A percentile compares a stretch with the other conserved stretches of the same genome.
Evolutionary conservation across 345 rosid genomes (phyloP).

Genomic region (Populus ilicifolia): DNA sequence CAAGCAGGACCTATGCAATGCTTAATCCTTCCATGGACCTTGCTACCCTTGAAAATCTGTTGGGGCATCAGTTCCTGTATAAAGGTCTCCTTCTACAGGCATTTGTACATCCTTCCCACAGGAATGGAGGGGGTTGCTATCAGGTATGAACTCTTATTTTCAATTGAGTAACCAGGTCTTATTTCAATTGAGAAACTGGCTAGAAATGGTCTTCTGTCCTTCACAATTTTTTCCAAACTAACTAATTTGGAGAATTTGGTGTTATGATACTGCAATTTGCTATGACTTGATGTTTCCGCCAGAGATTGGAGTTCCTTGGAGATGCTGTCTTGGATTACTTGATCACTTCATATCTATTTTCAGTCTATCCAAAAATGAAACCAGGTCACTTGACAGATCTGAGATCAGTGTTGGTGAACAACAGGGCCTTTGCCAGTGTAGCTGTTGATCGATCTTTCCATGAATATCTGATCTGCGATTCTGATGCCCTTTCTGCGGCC

Average conservation of each 20-base stretch:
- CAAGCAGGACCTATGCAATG: conserved; percentile 54
- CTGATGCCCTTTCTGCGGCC: conserved; percentile 46
- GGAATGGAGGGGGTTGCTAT: conserved; percentile 91
- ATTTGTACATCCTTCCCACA: conserved; percentile 76
- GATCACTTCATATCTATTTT: conserved; percentile 75
- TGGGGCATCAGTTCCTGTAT: conserved; percentile 56
- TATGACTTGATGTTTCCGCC: conserved; percentile 22
- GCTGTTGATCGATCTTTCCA: conserved; percentile 61
- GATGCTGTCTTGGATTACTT: conserved; percentile 93
- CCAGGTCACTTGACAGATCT: conserved; percentile 95
- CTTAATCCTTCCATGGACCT: conserved; percentile 43
- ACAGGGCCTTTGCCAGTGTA: conserved; percentile 71
- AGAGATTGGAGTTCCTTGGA: conserved; percentile 98
- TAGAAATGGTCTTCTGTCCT: background rate
- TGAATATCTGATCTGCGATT: conserved; percentile 56
- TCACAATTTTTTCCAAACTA: conserved; percentile 4
- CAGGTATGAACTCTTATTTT: conserved; percentile 44
- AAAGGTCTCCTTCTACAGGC: conserved; percentile 84
- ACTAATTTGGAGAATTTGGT: conserved; percentile 5
- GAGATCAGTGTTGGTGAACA: conserved; percentile 70
- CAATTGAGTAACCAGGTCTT: background rate
- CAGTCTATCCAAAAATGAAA: conserved; percentile 73
- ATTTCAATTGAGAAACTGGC: background rate
- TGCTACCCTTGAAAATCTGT: conserved; percentile 42
- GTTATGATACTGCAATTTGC: conserved; percentile 13